A percentile compares a stretch with the other conserved stretches of the same genome.
phyloP scores from a whole-genome alignment of 1,139 yeast genomes.

The Casaregolazyma lundiana region DNA sequence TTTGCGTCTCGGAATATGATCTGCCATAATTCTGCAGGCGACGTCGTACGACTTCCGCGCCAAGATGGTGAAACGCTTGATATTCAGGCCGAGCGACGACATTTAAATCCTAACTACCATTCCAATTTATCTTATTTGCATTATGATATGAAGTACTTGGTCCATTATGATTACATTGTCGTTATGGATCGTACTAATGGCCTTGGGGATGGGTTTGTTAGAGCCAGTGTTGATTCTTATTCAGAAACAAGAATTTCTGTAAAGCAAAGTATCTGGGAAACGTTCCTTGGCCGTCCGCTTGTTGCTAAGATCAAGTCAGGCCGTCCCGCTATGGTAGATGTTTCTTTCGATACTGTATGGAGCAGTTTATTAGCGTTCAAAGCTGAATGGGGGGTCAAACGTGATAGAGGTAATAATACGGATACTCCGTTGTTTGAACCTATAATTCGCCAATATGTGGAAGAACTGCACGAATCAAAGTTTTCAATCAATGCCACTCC shows the following conservation, averaged over 20 bases:
- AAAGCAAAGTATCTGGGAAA: conserved; percentile 24
- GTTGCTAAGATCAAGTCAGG: conserved; percentile 37
- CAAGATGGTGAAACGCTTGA: background rate
- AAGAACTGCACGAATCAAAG: conserved; percentile 70
- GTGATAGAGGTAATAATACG: conserved; percentile 12
- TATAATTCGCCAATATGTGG: conserved; percentile 59
- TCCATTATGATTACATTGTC: conserved; percentile 45
- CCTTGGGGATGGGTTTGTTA: conserved; percentile 28
- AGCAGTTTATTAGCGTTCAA: conserved; percentile 58
- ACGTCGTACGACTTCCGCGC: conserved; percentile 22
- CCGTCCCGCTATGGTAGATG: conserved; percentile 45
- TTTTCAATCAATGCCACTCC: conserved; percentile 57
- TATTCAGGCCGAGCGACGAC: conserved; percentile 1
- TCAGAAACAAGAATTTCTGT: conserved; percentile 33
- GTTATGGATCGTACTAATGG: conserved; percentile 32
- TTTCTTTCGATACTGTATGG: conserved; percentile 54
- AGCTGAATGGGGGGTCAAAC: conserved; percentile 23
- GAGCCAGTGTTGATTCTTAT: conserved; percentile 26
- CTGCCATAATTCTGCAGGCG: conserved; percentile 25
- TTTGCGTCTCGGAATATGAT: conserved; percentile 16
- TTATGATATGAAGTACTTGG: conserved; percentile 13
- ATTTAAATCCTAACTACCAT: conserved; percentile 10
- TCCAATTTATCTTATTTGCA: conserved; percentile 14
- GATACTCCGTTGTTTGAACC: conserved; percentile 43
- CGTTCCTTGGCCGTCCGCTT: conserved; percentile 25